Conservation (phyloP, 2,329 filamentous ascomycete genomes). For the Albifimbria verrucaria region DNA sequence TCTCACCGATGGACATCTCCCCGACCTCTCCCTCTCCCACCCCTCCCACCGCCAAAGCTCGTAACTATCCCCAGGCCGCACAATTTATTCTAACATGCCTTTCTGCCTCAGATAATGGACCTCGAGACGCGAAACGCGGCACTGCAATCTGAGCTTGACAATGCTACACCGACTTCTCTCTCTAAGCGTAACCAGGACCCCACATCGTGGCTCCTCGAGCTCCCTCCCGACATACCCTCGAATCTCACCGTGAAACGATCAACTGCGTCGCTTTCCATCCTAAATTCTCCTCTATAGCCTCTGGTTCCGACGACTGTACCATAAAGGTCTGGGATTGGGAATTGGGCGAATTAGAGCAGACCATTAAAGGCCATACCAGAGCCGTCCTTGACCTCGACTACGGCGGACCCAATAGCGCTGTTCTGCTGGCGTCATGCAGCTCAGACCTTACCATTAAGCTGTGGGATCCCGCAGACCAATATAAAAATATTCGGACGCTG, state of each 20-base stretch:
- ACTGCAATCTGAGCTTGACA: constrained; percentile 81
- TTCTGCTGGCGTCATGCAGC: constrained; percentile 62
- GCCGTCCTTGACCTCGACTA: constrained; percentile 87
- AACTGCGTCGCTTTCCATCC: constrained; percentile 92
- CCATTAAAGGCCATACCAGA: constrained; percentile 88
- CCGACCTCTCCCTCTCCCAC: no score
- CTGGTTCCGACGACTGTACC: constrained; percentile 85
- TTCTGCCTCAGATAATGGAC: constrained; percentile 74
- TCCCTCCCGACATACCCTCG: constrained; percentile 75
- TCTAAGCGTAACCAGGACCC: constrained; percentile 81
- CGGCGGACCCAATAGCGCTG: constrained; percentile 64
- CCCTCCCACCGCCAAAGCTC: no score
- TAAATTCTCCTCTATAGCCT: constrained; percentile 84
- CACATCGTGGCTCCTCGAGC: constrained; percentile 75
- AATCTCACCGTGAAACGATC: constrained; percentile 77
- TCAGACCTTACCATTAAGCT: constrained; percentile 91
- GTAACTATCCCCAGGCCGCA: no score
- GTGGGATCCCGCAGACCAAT: constrained; percentile 89
- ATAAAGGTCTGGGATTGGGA: constrained; percentile 99
- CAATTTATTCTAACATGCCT: background rate
- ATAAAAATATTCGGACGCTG: constrained; percentile 91
- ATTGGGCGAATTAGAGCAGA: constrained; percentile 82
- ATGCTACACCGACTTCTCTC: constrained; percentile 71
- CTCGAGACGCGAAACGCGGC: constrained; percentile 71
- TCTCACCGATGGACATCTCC: background rate